Evolutionary conservation across 371 early-diverging fungal species (phyloP), one percentile per base, ranked within the genome.

Genomic region (Lichtheimia corymbifera): DNA sequence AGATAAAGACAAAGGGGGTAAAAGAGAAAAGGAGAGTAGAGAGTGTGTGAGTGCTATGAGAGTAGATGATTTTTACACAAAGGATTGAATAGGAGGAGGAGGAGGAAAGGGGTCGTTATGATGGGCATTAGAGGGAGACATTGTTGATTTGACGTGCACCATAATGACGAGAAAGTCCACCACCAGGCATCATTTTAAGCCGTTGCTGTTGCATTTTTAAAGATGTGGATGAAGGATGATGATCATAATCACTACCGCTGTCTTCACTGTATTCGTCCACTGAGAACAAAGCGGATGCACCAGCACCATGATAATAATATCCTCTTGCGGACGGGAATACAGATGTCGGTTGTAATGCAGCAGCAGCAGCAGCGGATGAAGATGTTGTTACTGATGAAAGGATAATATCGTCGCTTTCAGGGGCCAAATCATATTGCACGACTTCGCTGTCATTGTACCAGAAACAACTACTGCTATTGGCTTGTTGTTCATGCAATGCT

Each of bases 111-210:
- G 47, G 22, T 47, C 22, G 47, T 18, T 45, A n/a, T 18, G 45
- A 15, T 45, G 45, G 13, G 3, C 18, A 11, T 45, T 47, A 18
- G 47, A 22, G 18, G 47, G 47, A n/a, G 47, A 22, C 47, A 47
- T n/a, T n/a, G 47, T 58, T 58, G 59, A 58, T 58, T 50, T 58
- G 59, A 17, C 59, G 49, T 22, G 59, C 59, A 27, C 50, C 59
- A 35, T 58, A 58, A 58, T 41, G 28, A 14, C 59, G 49, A 17
- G 59, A 58, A 12, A 58, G 20, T 18, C 47, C 24, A 5, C 24
- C 45, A 2, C 22, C 22, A 42, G 20, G 43, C 7, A 41, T 28
- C 5, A 27, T 17, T 24, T 9, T 56, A 15, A 45, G 35, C 9
- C 9, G 35, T 11, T 35, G 35, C 9, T 35, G 35, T 35, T 35